Conservation (phyloP, 257 asterid genomes). For the Catharanthus roseus region DNA sequence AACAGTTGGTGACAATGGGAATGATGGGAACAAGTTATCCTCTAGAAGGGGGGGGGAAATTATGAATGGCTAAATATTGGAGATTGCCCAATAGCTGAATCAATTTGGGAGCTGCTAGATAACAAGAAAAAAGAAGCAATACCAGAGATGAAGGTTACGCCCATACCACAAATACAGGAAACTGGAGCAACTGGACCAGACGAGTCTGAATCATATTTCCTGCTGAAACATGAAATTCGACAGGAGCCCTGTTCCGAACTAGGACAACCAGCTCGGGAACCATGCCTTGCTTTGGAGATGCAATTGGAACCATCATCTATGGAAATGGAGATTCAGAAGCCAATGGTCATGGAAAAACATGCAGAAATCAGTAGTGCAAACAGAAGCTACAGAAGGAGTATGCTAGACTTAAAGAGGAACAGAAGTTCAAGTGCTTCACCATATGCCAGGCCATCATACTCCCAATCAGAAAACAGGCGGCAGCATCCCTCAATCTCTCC, state of each 20-base stretch:
- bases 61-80: constrained; percentile 20
- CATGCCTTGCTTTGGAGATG: constrained; percentile 19
- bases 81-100: constrained; percentile 14
- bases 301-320: constrained; percentile 17
- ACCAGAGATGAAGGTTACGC: constrained; percentile 17
- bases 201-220: constrained; percentile 16
- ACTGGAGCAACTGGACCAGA: constrained; percentile 13
- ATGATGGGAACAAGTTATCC: constrained; percentile 11
- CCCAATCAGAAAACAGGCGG: constrained; percentile 15
- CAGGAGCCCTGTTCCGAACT: constrained; percentile 11
- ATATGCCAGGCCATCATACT: constrained; percentile 13
- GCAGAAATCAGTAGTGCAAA: constrained; percentile 1
- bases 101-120: constrained; percentile 12
- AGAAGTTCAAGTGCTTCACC: constrained; percentile 10
- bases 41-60: constrained; percentile 17
- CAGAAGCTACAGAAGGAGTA: not conserved
- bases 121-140: constrained; percentile 17
- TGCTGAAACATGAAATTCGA: constrained; percentile 9
- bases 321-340: constrained; percentile 14
- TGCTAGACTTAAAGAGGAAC: constrained; percentile 12
- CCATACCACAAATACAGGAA: constrained; percentile 20
- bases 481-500: constrained; percentile 7
- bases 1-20: constrained; percentile 21
- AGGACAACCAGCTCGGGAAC: constrained; percentile 16
- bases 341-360: constrained; percentile 5